These are phyloP conservation scores for Solanum etuberosum DNA, from an alignment of 257 asterid species.

Conservation along the genomic window DNA sequence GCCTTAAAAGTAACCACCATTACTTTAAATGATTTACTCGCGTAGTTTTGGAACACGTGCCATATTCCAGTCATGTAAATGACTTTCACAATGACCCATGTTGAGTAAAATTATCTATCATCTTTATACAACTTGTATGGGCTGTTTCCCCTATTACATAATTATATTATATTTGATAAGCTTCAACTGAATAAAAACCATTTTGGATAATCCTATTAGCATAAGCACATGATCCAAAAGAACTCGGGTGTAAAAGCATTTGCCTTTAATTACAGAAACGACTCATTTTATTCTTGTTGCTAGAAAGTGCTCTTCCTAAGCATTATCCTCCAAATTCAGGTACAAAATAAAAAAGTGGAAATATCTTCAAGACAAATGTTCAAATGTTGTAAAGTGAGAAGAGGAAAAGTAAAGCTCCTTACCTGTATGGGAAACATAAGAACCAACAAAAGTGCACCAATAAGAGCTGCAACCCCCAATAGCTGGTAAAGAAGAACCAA, in stretches of 20 bases:
- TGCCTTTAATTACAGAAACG: neutral
- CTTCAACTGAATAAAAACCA: neutral
- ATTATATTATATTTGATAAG: neutral
- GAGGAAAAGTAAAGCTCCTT: conserved; percentile 2
- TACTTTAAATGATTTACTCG: neutral
- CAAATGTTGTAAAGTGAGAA: neutral
- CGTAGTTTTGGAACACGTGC: neutral
- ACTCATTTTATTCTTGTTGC: neutral
- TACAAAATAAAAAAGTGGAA: neutral
- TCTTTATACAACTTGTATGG: neutral
- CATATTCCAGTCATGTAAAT: neutral
- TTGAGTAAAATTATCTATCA: neutral
- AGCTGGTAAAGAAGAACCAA: conserved; percentile 84
- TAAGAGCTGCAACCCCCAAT: conserved; percentile 77
- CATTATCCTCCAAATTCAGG: neutral
- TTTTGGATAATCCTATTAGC: neutral
- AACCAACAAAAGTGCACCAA: conserved; percentile 78
- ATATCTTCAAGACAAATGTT: neutral
- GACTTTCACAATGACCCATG: neutral
- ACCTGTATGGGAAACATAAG: conserved; percentile 89
- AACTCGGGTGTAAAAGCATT: neutral
- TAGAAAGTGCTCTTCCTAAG: neutral
- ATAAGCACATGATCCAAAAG: neutral
- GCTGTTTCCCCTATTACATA: neutral
- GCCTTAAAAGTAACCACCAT: neutral